Conservation (phyloP, 2,329 filamentous ascomycete species). For the Stemphylium vesicarium region DNA sequence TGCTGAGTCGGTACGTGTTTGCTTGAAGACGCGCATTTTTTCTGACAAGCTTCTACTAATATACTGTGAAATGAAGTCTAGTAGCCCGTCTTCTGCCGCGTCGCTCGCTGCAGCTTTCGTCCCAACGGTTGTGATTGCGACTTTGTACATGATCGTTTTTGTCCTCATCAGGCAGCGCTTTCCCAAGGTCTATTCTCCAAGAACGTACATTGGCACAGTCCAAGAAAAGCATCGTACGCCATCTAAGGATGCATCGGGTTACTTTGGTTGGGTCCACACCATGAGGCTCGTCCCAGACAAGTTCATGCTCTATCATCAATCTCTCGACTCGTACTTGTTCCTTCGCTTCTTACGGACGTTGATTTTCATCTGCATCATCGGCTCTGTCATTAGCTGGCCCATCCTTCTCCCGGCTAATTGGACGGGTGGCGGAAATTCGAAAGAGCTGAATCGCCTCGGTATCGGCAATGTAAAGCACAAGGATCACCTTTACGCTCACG, state of each 20-base stretch:
- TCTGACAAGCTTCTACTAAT: constrained; percentile 13
- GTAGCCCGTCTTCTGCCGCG: constrained; percentile 40
- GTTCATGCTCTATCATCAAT: constrained; percentile 86
- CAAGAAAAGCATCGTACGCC: constrained; percentile 52
- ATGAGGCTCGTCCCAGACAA: constrained; percentile 69
- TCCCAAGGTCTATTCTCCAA: constrained; percentile 53
- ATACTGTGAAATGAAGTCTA: constrained; percentile 24
- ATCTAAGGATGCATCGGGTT: constrained; percentile 33
- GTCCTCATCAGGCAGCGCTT: constrained; percentile 51
- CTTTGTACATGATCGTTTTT: constrained; percentile 45
- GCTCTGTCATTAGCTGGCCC: constrained; percentile 84
- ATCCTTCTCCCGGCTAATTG: constrained; percentile 87
- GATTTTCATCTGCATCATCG: constrained; percentile 80
- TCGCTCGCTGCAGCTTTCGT: constrained; percentile 45
- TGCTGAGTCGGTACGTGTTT: constrained; percentile 25
- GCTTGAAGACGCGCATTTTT: neutral
- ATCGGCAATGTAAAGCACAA: constrained; percentile 77
- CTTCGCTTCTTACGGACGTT: constrained; percentile 85
- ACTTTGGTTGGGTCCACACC: constrained; percentile 52
- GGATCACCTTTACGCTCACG: constrained; percentile 76
- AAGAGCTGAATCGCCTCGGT: constrained; percentile 77
- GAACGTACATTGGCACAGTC: constrained; percentile 55
- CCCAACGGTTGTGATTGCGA: constrained; percentile 40
- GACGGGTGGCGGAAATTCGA: constrained; percentile 71
- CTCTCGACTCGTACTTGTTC: constrained; percentile 89